Evolutionary conservation across 805 yeast species (phyloP).

Genomic region (Metschnikowia hibisci): DNA sequence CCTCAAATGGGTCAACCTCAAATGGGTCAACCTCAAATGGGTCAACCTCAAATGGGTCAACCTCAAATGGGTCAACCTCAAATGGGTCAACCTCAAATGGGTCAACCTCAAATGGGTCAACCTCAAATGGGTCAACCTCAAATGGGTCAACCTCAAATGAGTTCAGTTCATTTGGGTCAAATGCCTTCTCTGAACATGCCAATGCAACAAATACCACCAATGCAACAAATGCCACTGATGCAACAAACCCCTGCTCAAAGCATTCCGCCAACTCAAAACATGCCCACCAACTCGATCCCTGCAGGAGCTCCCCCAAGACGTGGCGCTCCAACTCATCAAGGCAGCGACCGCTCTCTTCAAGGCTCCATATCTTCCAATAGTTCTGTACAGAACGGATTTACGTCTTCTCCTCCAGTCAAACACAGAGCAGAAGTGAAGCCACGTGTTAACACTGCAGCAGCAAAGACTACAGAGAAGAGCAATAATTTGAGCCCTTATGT

Average conservation of each 20-base stretch:
- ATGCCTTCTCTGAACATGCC: too few relatives aligned
- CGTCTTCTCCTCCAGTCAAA: not conserved
- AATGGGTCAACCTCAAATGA: too few relatives aligned
- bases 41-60: too few relatives aligned
- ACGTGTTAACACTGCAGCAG: constrained; percentile 25
- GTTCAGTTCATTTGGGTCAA: too few relatives aligned
- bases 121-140: too few relatives aligned
- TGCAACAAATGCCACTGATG: not conserved
- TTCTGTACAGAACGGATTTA: not conserved
- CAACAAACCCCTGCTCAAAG: not conserved
- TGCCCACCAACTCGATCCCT: not conserved
- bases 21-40: not conserved
- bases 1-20: not conserved
- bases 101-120: too few relatives aligned
- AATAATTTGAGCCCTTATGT: constrained; percentile 38
- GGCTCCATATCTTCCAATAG: not conserved
- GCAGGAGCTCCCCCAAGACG: not conserved
- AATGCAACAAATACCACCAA: not conserved
- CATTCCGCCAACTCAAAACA: not conserved
- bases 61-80: too few relatives aligned
- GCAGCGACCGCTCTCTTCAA: constrained; percentile 2
- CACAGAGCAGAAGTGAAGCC: constrained; percentile 7
- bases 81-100: too few relatives aligned
- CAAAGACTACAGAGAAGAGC: constrained; percentile 19
- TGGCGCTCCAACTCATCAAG: not conserved